Evolutionary conservation across 116 monocot genomes (phyloP), one percentile per base, ranked within the genome.

Genomic region (Posidonia oceanica): DNA sequence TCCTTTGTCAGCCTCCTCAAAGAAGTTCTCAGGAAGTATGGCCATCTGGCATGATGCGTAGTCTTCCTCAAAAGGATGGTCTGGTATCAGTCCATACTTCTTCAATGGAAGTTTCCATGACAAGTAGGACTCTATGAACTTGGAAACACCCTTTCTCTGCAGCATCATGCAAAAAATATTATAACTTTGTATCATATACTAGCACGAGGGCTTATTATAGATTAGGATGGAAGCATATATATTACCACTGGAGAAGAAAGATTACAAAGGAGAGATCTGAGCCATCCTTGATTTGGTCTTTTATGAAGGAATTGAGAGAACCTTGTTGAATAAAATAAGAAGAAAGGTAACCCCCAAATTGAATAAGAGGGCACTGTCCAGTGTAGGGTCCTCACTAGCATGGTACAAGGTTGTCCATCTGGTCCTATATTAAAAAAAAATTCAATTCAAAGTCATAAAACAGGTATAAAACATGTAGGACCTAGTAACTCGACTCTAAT

Each of bases 361-460:
- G 91, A 88, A 59, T 96, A 96, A 17, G 86, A 85, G 38, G 95
- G 95, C 38, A 96, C 86, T 20, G 80, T 87, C 95, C 95, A 96
- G 61, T 91, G 95, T 70, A 87, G 71, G 2, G 84, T 88, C 64
- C 95, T 84, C 61, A 91, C 78, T 65, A 91, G 67, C 91, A 96
- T 96, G 4, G 95, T 96, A 82, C 95, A 96, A 0, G 91, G 74
- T 69, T 96, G 69, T 38, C 91, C 95, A 61, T 81, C 88, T 38
- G 77, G 52, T 17, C 90, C 90, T 94, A 17, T 54, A 77, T 44
- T 16, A 14, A 67, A n/a, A 7, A 64, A 64, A 14, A 16, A 58
- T 17, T 2, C 20, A 29, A 63, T 4, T 14, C 18, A 63, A 36
- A 63, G 37, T 36, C 7, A 39, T 17, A 65, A 29, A 29, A 29